Percentiles rank a stretch among this genome's conserved stretches.
These are phyloP conservation scores for Cutaneotrichosporon dermatis DNA, from an alignment of 1,284 basidiomycete genomes.

Conservation along the genomic window DNA sequence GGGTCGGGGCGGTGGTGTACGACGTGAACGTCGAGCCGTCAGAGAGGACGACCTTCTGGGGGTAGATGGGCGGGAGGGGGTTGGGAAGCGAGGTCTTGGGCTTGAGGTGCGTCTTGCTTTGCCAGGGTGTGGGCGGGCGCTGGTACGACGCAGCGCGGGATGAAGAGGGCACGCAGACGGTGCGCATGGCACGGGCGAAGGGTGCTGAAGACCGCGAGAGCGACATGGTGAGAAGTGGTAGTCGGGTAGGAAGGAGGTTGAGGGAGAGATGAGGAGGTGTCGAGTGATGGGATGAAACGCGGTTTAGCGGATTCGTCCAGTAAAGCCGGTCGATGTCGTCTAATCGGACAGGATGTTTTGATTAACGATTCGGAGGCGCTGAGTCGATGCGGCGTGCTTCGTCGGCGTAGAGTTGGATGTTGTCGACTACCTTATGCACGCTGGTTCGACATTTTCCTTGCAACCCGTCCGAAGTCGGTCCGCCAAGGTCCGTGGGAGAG, in stretches of 20 bases:
- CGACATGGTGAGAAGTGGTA: slow-evolving; percentile 9
- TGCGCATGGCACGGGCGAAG: slow-evolving; percentile 11
- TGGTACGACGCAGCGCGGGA: slow-evolving; percentile 25
- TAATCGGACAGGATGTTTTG: too few relatives aligned
- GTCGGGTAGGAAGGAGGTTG: not conserved
- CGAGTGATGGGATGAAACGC: too few relatives aligned
- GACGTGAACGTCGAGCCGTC: slow-evolving; percentile 83
- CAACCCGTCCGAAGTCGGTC: too few relatives aligned
- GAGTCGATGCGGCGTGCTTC: not conserved
- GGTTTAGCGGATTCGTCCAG: too few relatives aligned
- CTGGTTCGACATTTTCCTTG: not conserved
- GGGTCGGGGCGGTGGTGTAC: slow-evolving; percentile 77
- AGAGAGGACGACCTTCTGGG: slow-evolving; percentile 72
- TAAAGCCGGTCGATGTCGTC: not conserved
- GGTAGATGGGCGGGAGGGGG: slow-evolving; percentile 75
- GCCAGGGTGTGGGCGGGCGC: slow-evolving; percentile 24
- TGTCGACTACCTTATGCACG: not conserved
- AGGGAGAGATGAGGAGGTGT: too few relatives aligned
- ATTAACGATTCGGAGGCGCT: not conserved
- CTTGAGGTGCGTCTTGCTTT: slow-evolving; percentile 42
- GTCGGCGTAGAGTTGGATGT: not conserved
- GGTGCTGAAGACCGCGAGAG: slow-evolving; percentile 1
- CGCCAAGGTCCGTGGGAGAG: not conserved
- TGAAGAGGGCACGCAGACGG: slow-evolving; percentile 19
- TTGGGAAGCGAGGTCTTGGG: slow-evolving; percentile 60